Base-by-base conservation (phyloP, 169 alveolate genomes). In the Amoebophrya sp. region DNA sequence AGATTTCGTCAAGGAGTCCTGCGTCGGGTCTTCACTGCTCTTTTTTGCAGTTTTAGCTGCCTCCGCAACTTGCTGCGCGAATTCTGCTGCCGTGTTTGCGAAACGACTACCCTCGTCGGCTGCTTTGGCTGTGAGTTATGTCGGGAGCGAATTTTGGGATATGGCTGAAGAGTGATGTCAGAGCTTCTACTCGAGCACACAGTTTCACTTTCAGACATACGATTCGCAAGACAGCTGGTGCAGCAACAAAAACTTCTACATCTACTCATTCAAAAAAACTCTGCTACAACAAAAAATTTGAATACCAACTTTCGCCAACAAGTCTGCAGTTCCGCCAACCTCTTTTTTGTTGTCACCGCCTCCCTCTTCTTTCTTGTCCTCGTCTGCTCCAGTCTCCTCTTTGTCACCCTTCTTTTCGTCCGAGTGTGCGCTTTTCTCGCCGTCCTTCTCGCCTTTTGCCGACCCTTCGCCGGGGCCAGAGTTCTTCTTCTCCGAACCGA, bases 51-150 rank as follows among this genome's bases (percentile, higher is more conserved):
- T 65, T 36, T 65, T 65, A 10, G 83, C 2, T 0, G 83, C 83
- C 83, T 65, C 83, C 36, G 83, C 83, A 26, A 65, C 83, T 65
- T 65, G 83, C 83, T 65, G 83, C 83, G 83, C 83, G 83, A 65
- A 65, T 65, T 65, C 83, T 29, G 83, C 83, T 1, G 83, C 83
- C 36, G 83, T 65, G 33, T 65, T 65, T 6, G 83, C 83, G 26
- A 65, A 65, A 29, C 33, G 12, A 6, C 36, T 12, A 10, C 39
- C 83, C 33, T 65, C 83, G 1, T 65, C 83, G 1, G 83, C 83
- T 1, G 83, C 83, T 26, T 65, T 65, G 3, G 83, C 65, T 47
- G 65, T 47, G 65, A 12, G 65, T n/a, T n/a, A n/a, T n/a, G n/a
- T n/a, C n/a, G n/a, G n/a, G n/a, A n/a, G n/a, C n/a, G n/a, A n/a